Percentiles rank a stretch among this genome's conserved stretches.
Evolutionary conservation across 2,329 filamentous ascomycete species (phyloP).

Genomic region (Aureobasidium sp.): DNA sequence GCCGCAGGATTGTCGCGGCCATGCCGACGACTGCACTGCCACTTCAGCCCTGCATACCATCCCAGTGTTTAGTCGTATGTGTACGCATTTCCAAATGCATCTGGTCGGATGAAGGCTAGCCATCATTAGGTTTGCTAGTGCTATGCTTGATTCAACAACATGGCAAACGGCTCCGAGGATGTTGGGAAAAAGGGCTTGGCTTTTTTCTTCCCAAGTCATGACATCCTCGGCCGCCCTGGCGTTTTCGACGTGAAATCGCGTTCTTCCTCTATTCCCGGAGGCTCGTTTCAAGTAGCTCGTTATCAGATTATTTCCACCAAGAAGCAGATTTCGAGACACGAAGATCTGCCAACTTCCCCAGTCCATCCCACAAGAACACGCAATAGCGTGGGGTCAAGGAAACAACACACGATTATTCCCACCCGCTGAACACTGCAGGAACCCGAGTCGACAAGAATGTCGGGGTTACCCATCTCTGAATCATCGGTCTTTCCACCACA

Average conservation of each 20-base stretch:
- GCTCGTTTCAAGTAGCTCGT: neutral
- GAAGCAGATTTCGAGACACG: neutral
- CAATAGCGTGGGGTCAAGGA: constrained; percentile 2
- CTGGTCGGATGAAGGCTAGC: neutral
- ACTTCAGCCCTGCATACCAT: neutral
- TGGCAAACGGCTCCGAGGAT: neutral
- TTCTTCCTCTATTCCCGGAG: constrained; percentile 12
- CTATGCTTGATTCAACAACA: constrained; percentile 12
- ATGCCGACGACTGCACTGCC: neutral
- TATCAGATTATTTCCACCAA: constrained; percentile 11
- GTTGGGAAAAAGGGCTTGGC: constrained; percentile 14
- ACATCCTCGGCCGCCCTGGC: constrained; percentile 8
- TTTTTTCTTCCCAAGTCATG: constrained; percentile 7
- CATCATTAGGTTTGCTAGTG: constrained; percentile 8
- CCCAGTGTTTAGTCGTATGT: neutral
- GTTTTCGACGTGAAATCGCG: neutral
- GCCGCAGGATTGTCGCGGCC: neutral
- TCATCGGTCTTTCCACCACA: neutral
- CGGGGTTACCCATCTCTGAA: neutral
- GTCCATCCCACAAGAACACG: neutral
- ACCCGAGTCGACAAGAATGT: constrained; percentile 7
- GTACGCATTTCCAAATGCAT: neutral
- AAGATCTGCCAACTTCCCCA: neutral
- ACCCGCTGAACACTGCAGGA: neutral
- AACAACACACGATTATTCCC: neutral